Percentiles rank a stretch among this genome's conserved stretches.
Evolutionary conservation across 2,329 filamentous ascomycete genomes (phyloP).

Genomic region (Diaporthe sp.): DNA sequence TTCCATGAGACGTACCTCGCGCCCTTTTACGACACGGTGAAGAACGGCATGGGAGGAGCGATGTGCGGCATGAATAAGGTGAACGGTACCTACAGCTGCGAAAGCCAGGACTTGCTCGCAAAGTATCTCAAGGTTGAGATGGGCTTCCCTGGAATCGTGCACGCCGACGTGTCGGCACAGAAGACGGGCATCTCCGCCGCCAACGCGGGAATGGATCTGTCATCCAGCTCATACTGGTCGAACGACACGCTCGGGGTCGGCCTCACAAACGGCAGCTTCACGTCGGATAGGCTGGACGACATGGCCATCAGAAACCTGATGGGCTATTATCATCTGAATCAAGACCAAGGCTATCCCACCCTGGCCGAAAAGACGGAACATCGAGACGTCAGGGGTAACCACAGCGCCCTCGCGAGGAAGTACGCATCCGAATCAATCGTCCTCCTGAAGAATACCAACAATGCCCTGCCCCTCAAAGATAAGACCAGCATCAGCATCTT

Average conservation of each 20-base stretch:
- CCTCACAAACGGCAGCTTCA: constrained; percentile 72
- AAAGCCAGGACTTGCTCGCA: constrained; percentile 77
- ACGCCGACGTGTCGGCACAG: constrained; percentile 77
- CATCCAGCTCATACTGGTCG: constrained; percentile 67
- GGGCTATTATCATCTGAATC: constrained; percentile 69
- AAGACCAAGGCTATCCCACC: constrained; percentile 60
- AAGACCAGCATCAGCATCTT: constrained; percentile 71
- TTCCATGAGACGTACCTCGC: constrained; percentile 63
- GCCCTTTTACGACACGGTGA: constrained; percentile 27
- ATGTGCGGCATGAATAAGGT: constrained; percentile 35
- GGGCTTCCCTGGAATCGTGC: constrained; percentile 75
- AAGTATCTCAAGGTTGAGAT: constrained; percentile 74
- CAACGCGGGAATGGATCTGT: constrained; percentile 78
- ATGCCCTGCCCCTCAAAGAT: constrained; percentile 66
- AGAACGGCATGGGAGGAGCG: constrained; percentile 13
- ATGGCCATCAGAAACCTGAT: constrained; percentile 65
- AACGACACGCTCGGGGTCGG: constrained; percentile 68
- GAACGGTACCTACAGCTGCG: constrained; percentile 70
- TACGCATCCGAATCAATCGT: constrained; percentile 73
- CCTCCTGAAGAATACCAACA: constrained; percentile 72
- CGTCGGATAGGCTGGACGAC: constrained; percentile 68
- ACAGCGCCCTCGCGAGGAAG: constrained; percentile 67
- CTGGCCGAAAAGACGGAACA: constrained; percentile 66
- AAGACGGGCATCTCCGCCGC: constrained; percentile 73
- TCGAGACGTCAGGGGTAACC: constrained; percentile 62